These are phyloP conservation scores for Physcia stellaris DNA, from an alignment of 495 filamentous ascomycete species.

Conservation along the genomic window DNA sequence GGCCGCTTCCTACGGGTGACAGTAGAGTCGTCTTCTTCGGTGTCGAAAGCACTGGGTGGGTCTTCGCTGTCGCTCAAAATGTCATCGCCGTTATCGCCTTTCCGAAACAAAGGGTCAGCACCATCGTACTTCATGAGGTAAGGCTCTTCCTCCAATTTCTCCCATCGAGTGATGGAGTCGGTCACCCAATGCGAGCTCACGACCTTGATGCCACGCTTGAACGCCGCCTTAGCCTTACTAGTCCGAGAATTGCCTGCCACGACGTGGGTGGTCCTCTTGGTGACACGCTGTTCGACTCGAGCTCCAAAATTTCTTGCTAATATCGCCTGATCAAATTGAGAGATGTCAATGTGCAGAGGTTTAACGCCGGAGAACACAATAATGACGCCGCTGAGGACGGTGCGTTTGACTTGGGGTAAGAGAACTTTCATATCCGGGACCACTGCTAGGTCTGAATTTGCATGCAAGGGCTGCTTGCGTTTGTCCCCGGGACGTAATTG, in stretches of 20 bases:
- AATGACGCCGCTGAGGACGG: conserved; percentile 51
- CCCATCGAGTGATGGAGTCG: conserved; percentile 69
- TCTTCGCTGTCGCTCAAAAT: conserved; percentile 3
- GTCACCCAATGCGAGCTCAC: conserved; percentile 82
- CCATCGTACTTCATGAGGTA: conserved; percentile 52
- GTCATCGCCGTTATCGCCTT: conserved; percentile 23
- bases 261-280: conserved; percentile 48
- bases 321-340: conserved; percentile 66
- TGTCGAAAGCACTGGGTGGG: conserved; percentile 21
- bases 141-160: conserved; percentile 53
- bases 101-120: conserved; percentile 25
- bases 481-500: conserved; percentile 41
- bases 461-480: conserved; percentile 26
- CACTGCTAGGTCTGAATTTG: conserved; percentile 42
- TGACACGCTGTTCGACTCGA: conserved; percentile 45
- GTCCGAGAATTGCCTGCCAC: conserved; percentile 70
- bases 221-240: conserved; percentile 72
- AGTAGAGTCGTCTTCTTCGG: conserved; percentile 32
- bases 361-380: conserved; percentile 85
- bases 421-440: conserved; percentile 78
- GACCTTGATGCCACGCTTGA: conserved; percentile 65
- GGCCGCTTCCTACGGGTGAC: conserved; percentile 22
- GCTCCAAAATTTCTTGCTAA: conserved; percentile 83
- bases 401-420: conserved; percentile 63
- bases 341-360: conserved; percentile 62